These are phyloP conservation scores for Penicillium cataractarum DNA, from an alignment of 495 filamentous ascomycete species.

Conservation along the genomic window DNA sequence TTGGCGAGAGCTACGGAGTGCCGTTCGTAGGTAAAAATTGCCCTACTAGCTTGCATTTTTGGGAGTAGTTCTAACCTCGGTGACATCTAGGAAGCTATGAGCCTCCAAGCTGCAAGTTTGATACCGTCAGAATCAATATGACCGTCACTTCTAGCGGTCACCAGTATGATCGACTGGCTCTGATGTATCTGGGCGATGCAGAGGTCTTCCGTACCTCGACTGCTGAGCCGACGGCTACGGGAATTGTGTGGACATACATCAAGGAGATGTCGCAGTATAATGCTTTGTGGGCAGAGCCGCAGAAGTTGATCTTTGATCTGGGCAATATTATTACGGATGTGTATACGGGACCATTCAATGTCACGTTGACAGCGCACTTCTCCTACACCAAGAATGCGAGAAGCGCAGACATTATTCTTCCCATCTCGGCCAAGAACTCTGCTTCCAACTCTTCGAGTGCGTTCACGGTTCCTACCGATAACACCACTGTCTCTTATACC, in stretches of 20 bases:
- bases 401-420: constrained; percentile 70
- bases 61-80: neutral
- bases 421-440: constrained; percentile 68
- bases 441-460: constrained; percentile 59
- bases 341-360: constrained; percentile 81
- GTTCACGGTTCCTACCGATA: constrained; percentile 69
- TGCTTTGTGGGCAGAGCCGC: constrained; percentile 63
- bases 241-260: constrained; percentile 75
- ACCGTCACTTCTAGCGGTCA: constrained; percentile 74
- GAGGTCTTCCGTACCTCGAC: constrained; percentile 89
- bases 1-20: constrained; percentile 75
- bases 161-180: constrained; percentile 79
- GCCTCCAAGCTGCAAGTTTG: constrained; percentile 74
- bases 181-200: constrained; percentile 79
- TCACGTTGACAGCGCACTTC: constrained; percentile 79
- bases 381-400: constrained; percentile 46
- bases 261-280: constrained; percentile 84
- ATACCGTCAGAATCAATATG: constrained; percentile 79
- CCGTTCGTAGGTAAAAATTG: constrained; percentile 72
- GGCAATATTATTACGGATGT: constrained; percentile 73
- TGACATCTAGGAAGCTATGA: constrained; percentile 59
- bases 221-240: constrained; percentile 72
- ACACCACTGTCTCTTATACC: constrained; percentile 56
- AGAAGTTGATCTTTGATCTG: constrained; percentile 83
- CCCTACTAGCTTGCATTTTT: neutral